Conservation (phyloP, 306 rosid genomes). For the Mucuna pruriens region DNA sequence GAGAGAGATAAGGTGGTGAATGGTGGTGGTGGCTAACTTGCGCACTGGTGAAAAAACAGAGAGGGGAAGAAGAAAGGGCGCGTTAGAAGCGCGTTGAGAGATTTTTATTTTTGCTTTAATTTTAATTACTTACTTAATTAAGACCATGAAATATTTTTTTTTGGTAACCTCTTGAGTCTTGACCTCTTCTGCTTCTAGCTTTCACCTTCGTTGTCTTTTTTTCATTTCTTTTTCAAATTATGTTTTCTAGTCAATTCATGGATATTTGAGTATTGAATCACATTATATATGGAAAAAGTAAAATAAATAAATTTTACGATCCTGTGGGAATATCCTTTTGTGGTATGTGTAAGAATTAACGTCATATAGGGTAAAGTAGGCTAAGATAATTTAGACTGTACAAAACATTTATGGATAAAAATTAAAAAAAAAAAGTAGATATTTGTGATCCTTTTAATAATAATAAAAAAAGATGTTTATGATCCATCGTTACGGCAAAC, state of each 20-base stretch:
- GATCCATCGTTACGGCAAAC: background rate
- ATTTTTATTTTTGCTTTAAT: background rate
- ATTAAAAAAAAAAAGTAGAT: background rate
- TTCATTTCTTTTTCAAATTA: background rate
- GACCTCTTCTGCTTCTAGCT: background rate
- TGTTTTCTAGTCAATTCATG: background rate
- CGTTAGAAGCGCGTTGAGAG: constrained; percentile 9
- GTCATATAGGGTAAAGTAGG: background rate
- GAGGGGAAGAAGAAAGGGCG: constrained; percentile 26
- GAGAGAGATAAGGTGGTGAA: background rate
- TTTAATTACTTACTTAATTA: background rate
- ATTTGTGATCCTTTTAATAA: background rate
- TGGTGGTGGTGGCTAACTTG: constrained; percentile 33
- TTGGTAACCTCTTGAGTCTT: background rate
- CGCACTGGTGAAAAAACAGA: background rate
- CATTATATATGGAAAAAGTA: background rate
- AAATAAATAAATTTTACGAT: background rate
- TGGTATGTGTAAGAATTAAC: background rate
- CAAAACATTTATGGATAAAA: background rate
- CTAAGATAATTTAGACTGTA: background rate
- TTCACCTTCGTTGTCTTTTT: background rate
- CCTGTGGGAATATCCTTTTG: background rate
- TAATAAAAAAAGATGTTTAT: background rate
- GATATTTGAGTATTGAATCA: background rate
- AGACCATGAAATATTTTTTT: background rate